A percentile compares a stretch with the other conserved stretches of the same genome.
phyloP scores from a whole-genome alignment of 805 yeast species.

The Candida pini region DNA sequence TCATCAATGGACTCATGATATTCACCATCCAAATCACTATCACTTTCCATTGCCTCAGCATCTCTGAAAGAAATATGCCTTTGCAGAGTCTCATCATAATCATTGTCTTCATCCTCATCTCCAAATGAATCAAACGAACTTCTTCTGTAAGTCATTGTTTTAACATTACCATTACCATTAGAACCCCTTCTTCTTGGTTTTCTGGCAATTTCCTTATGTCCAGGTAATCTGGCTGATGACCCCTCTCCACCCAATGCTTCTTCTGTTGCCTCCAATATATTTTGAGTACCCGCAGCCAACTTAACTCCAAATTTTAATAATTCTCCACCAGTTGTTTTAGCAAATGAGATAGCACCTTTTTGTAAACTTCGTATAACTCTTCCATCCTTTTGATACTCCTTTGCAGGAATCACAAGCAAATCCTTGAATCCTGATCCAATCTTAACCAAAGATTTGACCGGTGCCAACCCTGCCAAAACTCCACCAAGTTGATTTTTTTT shows the following conservation, averaged over 20 bases:
- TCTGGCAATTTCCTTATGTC: constrained; percentile 1
- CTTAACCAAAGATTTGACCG: constrained; percentile 69
- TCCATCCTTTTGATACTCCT: constrained; percentile 72
- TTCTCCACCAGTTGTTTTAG: constrained; percentile 76
- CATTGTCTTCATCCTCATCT: constrained; percentile 19
- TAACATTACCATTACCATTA: constrained; percentile 10
- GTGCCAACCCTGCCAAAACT: constrained; percentile 77
- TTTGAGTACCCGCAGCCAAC: constrained; percentile 83
- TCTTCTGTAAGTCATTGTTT: constrained; percentile 10
- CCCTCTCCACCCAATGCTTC: constrained; percentile 75
- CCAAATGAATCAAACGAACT: constrained; percentile 24
- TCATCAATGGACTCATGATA: constrained; percentile 25
- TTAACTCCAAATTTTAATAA: constrained; percentile 77
- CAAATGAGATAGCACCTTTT: constrained; percentile 68
- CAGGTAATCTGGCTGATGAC: constrained; percentile 32
- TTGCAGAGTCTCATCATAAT: constrained; percentile 21
- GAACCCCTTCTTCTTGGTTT: constrained; percentile 8
- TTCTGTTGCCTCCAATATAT: constrained; percentile 73
- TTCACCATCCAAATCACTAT: constrained; percentile 20
- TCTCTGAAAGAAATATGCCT: constrained; percentile 20
- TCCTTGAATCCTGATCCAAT: constrained; percentile 76
- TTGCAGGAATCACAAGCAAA: constrained; percentile 64
- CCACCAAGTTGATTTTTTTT: constrained; percentile 75
- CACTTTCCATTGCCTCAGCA: constrained; percentile 20
- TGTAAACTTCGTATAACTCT: constrained; percentile 63